These are phyloP conservation scores for Fragaria nilgerrensis DNA, from an alignment of 306 rosid species.

Conservation along the genomic window DNA sequence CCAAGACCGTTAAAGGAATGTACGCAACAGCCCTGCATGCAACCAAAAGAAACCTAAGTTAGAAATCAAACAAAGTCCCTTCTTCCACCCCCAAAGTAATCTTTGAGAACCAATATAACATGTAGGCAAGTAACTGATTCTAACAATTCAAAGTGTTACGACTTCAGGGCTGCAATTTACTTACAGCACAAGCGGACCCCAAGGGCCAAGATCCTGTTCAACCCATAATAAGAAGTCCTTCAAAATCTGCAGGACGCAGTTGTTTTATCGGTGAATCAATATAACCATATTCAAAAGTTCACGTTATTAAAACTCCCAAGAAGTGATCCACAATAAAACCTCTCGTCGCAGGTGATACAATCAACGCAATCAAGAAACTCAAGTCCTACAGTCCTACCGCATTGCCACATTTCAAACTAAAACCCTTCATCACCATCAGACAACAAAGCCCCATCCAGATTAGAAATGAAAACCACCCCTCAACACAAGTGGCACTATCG, in stretches of 20 bases:
- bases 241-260: slow-evolving; percentile 37
- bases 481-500: neutral
- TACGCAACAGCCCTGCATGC: slow-evolving; percentile 70
- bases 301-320: neutral
- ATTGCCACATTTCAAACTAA: neutral
- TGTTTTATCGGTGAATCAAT: neutral
- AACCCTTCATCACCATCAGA: neutral
- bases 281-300: neutral
- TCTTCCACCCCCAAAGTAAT: slow-evolving; percentile 7
- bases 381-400: neutral
- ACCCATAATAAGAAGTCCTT: slow-evolving; percentile 93
- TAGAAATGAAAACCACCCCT: neutral
- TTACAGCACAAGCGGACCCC: slow-evolving; percentile 96
- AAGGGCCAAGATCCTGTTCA: slow-evolving; percentile 81
- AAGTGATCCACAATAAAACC: too few species aligned
- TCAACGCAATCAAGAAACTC: neutral
- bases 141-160: neutral
- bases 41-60: slow-evolving; percentile 15
- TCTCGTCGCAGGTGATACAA: slow-evolving; percentile 1
- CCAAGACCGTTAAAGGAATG: slow-evolving; percentile 82
- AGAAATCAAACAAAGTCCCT: slow-evolving; percentile 1
- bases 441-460: neutral
- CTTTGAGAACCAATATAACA: neutral
- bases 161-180: slow-evolving; percentile 24
- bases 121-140: neutral